A percentile compares a stretch with the other conserved stretches of the same genome.
Conservation (phyloP, 2,329 filamentous ascomycete species). For the Hypoxylon sp. region DNA sequence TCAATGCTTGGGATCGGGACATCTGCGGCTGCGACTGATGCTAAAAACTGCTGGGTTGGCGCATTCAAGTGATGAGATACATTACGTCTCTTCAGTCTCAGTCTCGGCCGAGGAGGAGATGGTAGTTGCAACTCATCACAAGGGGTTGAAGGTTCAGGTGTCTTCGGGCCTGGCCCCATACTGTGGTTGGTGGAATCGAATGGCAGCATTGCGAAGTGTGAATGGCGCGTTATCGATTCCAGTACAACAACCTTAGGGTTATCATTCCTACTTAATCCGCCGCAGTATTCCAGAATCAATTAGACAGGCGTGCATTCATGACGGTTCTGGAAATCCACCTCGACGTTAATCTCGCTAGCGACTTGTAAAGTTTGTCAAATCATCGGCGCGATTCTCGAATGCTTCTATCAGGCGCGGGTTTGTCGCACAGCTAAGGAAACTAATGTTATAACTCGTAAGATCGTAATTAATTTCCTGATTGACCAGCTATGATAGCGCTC, state of each 20-base stretch:
- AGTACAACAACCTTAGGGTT: constrained; percentile 19
- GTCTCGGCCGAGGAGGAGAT: constrained; percentile 66
- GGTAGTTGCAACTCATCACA: constrained; percentile 58
- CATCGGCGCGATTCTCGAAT: constrained; percentile 27
- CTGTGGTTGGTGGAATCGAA: constrained; percentile 61
- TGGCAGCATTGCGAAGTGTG: constrained; percentile 59
- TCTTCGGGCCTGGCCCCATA: constrained; percentile 61
- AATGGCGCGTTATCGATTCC: constrained; percentile 31
- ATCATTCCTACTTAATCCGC: constrained; percentile 35
- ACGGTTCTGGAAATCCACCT: constrained; percentile 19
- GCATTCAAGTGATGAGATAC: constrained; percentile 67
- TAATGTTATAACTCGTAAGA: constrained; percentile 16
- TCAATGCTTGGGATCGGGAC: constrained; percentile 77
- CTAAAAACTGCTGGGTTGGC: constrained; percentile 76
- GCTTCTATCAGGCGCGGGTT: constrained; percentile 18
- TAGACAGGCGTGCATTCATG: constrained; percentile 37
- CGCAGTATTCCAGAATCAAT: constrained; percentile 38
- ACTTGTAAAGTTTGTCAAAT: constrained; percentile 16
- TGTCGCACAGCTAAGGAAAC: constrained; percentile 22
- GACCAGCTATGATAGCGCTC: constrained; percentile 18
- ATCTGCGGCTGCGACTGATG: constrained; percentile 75
- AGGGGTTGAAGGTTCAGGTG: constrained; percentile 66
- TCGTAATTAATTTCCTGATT: constrained; percentile 26
- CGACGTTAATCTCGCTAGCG: constrained; percentile 17
- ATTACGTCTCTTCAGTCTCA: constrained; percentile 70